These are phyloP conservation scores for Penicilliopsis zonata DNA, from an alignment of 495 filamentous ascomycete species.

Conservation along the genomic window DNA sequence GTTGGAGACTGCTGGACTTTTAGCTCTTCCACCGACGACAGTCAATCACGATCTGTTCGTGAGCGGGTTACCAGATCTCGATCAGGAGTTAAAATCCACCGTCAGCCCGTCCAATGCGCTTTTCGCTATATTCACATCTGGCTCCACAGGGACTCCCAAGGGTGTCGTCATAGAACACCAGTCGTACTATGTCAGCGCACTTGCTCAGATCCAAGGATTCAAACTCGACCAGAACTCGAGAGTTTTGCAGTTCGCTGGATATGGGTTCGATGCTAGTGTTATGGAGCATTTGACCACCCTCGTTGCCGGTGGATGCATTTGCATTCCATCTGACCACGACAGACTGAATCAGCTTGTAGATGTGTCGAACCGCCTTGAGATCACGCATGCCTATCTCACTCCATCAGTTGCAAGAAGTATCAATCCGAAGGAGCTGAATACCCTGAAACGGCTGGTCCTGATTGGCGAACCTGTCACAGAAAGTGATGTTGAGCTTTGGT, in stretches of 20 bases:
- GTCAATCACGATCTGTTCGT: neutral
- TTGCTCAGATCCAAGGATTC: constrained; percentile 15
- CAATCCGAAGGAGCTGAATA: neutral
- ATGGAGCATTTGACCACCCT: constrained; percentile 13
- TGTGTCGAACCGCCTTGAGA: no score
- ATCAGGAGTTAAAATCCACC: neutral
- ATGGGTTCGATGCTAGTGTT: constrained; percentile 7
- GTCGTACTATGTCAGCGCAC: neutral
- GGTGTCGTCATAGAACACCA: constrained; percentile 18
- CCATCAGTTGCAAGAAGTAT: neutral
- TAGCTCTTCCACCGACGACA: neutral
- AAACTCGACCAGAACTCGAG: constrained; percentile 5
- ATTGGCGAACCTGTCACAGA: neutral
- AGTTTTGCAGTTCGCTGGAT: constrained; percentile 10
- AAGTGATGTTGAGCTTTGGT: neutral
- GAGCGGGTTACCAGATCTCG: neutral
- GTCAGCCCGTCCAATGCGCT: neutral
- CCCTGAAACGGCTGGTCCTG: neutral
- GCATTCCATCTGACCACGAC: constrained; percentile 14
- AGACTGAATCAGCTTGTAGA: constrained; percentile 15
- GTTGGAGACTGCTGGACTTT: neutral
- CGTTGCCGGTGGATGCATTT: constrained; percentile 16
- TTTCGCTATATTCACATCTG: constrained; percentile 18
- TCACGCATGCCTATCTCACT: neutral
- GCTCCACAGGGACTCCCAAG: constrained; percentile 20